Percentiles rank a stretch among this genome's conserved stretches.
Evolutionary conservation across 2,329 filamentous ascomycete species (phyloP).

Genomic region (Sporothrix globosa): DNA sequence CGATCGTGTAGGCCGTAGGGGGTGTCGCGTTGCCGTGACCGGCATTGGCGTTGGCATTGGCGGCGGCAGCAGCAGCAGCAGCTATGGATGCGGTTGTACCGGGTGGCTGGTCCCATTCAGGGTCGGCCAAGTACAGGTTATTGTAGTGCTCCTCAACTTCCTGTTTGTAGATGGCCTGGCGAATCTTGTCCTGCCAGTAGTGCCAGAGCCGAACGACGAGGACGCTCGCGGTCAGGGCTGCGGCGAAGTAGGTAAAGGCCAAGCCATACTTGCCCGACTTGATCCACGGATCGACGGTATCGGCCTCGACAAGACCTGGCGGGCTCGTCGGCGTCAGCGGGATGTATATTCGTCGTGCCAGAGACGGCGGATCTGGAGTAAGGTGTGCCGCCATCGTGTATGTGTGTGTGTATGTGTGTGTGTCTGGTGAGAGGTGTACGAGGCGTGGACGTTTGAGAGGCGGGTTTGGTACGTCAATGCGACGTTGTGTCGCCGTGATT

Average conservation of each 20-base stretch:
- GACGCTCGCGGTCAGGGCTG: conserved; percentile 70
- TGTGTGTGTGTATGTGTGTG: neutral
- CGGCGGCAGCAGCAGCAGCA: conserved; percentile 45
- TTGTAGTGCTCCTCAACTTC: conserved; percentile 69
- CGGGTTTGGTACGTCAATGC: neutral
- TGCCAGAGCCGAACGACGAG: conserved; percentile 77
- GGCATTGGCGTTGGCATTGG: conserved; percentile 18
- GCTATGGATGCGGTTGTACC: conserved; percentile 53
- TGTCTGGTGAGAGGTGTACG: no score
- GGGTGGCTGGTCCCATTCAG: conserved; percentile 51
- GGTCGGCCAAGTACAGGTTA: conserved; percentile 55
- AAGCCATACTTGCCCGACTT: conserved; percentile 83
- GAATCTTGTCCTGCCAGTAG: conserved; percentile 90
- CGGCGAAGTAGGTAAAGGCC: conserved; percentile 85
- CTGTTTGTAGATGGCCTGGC: conserved; percentile 85
- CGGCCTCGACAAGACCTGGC: conserved; percentile 63
- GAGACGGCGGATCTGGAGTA: conserved; percentile 41
- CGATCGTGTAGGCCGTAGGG: conserved; percentile 38
- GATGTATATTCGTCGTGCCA: conserved; percentile 62
- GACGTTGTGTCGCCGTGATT: neutral
- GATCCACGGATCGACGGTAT: conserved; percentile 75
- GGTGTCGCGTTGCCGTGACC: conserved; percentile 16
- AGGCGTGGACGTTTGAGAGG: neutral
- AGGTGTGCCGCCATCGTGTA: conserved; percentile 23
- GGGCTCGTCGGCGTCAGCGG: conserved; percentile 63